Conservation (phyloP, 441 rosid genomes). For the Croton setiger region DNA sequence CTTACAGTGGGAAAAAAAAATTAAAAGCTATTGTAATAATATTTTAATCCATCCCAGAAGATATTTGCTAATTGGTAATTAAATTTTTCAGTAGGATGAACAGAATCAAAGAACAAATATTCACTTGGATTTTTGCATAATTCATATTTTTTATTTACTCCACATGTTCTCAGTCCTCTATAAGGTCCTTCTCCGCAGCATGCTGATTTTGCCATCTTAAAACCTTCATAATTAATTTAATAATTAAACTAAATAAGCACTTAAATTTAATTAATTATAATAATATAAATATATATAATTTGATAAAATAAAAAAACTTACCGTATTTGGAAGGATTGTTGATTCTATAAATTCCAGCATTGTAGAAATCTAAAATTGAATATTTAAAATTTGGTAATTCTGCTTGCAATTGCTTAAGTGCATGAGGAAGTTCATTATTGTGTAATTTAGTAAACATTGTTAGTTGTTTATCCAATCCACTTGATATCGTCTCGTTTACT, state of each 20-base stretch:
- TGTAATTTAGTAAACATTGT: conserved; percentile 24
- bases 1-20: too few relatives aligned
- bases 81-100: conserved; percentile 21
- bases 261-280: too few relatives aligned
- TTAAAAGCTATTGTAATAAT: neutral
- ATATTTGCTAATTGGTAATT: conserved; percentile 20
- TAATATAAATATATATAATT: too few relatives aligned
- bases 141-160: neutral
- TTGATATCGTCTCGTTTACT: conserved; percentile 7
- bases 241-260: too few relatives aligned
- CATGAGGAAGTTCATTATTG: conserved; percentile 24
- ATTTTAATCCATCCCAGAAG: conserved; percentile 9
- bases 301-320: too few relatives aligned
- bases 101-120: conserved; percentile 23
- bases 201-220: neutral
- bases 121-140: conserved; percentile 19
- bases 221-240: neutral
- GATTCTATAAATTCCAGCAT: conserved; percentile 16
- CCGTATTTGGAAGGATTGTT: conserved; percentile 38
- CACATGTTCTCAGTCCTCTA: neutral
- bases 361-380: conserved; percentile 31
- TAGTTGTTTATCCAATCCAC: conserved; percentile 22
- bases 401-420: conserved; percentile 24
- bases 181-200: neutral
- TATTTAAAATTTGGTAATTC: conserved; percentile 27